A percentile compares a stretch with the other conserved stretches of the same genome.
phyloP scores from a whole-genome alignment of 768 basidiomycete genomes.

The Russula ochroleuca region DNA sequence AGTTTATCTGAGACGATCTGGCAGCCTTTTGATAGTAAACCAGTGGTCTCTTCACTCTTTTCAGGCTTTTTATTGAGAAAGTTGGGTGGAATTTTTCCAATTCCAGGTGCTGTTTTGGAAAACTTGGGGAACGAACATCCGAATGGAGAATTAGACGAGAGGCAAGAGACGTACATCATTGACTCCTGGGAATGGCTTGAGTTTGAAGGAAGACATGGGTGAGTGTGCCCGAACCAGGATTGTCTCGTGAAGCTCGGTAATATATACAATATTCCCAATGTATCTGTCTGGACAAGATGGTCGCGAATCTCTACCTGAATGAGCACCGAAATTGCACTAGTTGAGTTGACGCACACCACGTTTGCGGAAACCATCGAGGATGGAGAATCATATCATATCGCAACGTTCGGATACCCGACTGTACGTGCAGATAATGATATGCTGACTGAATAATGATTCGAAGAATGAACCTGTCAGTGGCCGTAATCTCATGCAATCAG shows the following conservation, averaged over 20 bases:
- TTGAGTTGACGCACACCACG: background rate
- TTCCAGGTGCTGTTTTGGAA: background rate
- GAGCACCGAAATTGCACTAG: background rate
- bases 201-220: conserved; percentile 9
- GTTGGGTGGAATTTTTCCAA: background rate
- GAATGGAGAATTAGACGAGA: background rate
- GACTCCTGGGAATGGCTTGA: background rate
- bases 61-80: background rate
- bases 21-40: conserved; percentile 8
- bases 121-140: conserved; percentile 1
- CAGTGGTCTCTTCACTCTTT: background rate
- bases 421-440: background rate
- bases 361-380: background rate
- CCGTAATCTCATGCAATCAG: background rate
- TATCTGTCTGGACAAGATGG: background rate
- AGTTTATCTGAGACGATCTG: background rate
- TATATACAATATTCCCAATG: conserved; percentile 5
- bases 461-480: background rate
- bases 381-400: background rate
- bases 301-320: background rate
- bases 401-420: background rate
- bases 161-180: background rate
- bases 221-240: background rate
- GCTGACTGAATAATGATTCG: background rate
- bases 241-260: background rate